A percentile compares a stretch with the other conserved stretches of the same genome.
Evolutionary conservation across 306 rosid species (phyloP).

Genomic region (Prunus persica): Prunus_persica_NCBIv2 NC_034009.1:13197001-13197500

Average conservation of each 20-base stretch:
- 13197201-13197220: no score
- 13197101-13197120: no score
- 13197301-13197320: neutral
- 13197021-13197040: neutral
- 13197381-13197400: neutral
- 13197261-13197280: conserved; percentile 12
- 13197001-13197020: neutral
- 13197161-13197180: no score
- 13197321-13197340: neutral
- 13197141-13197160: no score
- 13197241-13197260: neutral
- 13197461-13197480: neutral
- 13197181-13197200: no score
- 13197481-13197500: conserved; percentile 5
- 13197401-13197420: neutral
- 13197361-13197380: neutral
- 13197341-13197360: conserved; percentile 24
- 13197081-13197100: neutral
- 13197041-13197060: conserved; percentile 11
- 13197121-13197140: no score
- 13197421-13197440: neutral
- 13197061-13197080: neutral
- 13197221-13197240: conserved; percentile 3
- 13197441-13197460: neutral
- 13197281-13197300: conserved; percentile 11